A percentile compares a stretch with the other conserved stretches of the same genome.
phyloP scores from a whole-genome alignment of 192 early-diverging fungal genomes.

The Dimargaris cristalligena region DNA sequence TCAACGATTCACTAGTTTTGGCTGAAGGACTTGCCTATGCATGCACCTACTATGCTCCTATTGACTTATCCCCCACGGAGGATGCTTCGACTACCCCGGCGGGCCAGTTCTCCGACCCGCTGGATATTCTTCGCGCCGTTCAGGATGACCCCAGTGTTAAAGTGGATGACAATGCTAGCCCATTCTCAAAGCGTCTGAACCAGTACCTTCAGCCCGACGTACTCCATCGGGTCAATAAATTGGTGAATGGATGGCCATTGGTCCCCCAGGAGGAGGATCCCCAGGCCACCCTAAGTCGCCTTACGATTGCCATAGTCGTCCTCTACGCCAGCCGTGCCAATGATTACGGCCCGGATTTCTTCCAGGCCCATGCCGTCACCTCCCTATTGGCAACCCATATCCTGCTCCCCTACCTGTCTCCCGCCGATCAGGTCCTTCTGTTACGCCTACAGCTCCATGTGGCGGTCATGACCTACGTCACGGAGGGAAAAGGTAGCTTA shows the following conservation, averaged over 20 bases:
- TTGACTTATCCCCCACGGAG: neutral
- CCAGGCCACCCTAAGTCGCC: neutral
- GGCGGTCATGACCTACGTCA: neutral
- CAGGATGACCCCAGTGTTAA: neutral
- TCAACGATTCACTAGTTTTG: neutral
- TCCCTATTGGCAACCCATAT: neutral
- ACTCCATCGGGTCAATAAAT: neutral
- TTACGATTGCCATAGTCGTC: neutral
- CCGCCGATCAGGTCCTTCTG: neutral
- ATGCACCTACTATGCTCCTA: neutral
- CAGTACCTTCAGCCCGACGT: neutral
- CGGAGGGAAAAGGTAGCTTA: neutral
- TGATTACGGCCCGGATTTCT: neutral
- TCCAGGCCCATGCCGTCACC: neutral
- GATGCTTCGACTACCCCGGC: neutral
- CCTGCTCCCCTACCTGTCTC: neutral
- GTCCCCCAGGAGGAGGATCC: neutral
- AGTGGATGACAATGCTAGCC: neutral
- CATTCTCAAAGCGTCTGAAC: neutral
- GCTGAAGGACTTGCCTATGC: constrained; percentile 2
- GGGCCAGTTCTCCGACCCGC: neutral
- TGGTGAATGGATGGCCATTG: neutral
- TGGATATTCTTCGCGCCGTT: neutral
- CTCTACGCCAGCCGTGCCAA: neutral
- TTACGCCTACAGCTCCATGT: neutral